Evolutionary conservation across 306 rosid genomes (phyloP).

Genomic region (Glycine soja): DNA sequence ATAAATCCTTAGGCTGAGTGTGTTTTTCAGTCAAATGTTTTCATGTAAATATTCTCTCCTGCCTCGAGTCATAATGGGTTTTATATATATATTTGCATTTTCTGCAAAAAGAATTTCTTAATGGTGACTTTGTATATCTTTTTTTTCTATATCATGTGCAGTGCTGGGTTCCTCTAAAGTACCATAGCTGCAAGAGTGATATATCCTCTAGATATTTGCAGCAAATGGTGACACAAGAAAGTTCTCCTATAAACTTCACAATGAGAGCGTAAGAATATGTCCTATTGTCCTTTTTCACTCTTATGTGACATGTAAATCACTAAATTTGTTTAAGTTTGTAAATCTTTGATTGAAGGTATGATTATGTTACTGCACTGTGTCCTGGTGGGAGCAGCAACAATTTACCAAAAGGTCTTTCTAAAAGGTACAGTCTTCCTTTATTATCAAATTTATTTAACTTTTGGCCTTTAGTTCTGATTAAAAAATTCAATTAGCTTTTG

Average conservation of each 20-base stretch:
- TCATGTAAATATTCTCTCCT: background rate
- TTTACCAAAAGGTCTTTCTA: conserved; percentile 64
- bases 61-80: background rate
- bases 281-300: conserved; percentile 21
- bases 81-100: background rate
- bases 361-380: conserved; percentile 77
- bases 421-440: conserved; percentile 59
- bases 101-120: background rate
- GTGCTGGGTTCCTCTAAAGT: conserved; percentile 86
- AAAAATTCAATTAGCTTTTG: conserved; percentile 30
- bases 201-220: conserved; percentile 67
- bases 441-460: conserved; percentile 20
- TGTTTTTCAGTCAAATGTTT: background rate
- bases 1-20: background rate
- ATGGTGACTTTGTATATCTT: conserved; percentile 11
- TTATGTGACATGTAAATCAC: conserved; percentile 11
- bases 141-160: conserved; percentile 49
- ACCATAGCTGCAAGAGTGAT: conserved; percentile 81
- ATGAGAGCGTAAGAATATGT: conserved; percentile 72
- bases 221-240: conserved; percentile 70
- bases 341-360: conserved; percentile 63
- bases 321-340: conserved; percentile 32
- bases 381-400: conserved; percentile 62
- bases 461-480: conserved; percentile 9
- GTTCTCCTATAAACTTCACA: conserved; percentile 68